Base-by-base conservation (phyloP, 2,329 filamentous ascomycete genomes). In the Talaromyces sp. region DNA sequence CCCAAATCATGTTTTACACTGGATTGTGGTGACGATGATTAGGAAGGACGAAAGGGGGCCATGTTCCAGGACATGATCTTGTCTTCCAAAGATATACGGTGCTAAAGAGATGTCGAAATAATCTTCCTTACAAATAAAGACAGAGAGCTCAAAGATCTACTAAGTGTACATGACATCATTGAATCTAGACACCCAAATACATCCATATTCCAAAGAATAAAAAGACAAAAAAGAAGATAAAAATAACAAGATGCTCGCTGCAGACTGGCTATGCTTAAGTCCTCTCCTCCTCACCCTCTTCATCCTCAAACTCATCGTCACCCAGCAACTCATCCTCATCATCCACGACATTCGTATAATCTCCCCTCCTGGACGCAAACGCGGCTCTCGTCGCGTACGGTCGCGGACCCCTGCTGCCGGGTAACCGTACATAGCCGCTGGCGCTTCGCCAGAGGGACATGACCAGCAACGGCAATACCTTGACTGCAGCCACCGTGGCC, bases 291-390 rank as follows among this genome's bases (percentile, higher is more conserved):
- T 80, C 90, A 67, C 97, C 94, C 73, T 97, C 93, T 69, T 97
- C 94, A 70, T 91, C 93, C 69, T 97, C 94, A 70, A 92, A 93
- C 66, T 96, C 93, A 70, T 97, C 94, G 0, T 72, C 72, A 1
- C 95, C 95, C 41, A 99, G 80, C 70, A 99, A 81, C 81, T 98
- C 94, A 58, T 94, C 94, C 76, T 98, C 95, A 74, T 98, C 95
- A 60, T 95, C 91, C 72, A 96, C 93, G 60, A 97, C 92, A 72
- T 90, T 85, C 16, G 89, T 87, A 76, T 98, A 98, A 76, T 97
- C 92, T n/a, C 90, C 89, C 64, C 91, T 86, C 1, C 92, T 90
- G 64, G 93, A 86, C 5, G 93, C 90, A 79, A 99, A 99, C 67
- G 91, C 94, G 72, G 91, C 91, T 66, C 96, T 84, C 59, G 91